Conservation (phyloP, 768 basidiomycete species). For the Rhodotorula toruloides region DNA sequence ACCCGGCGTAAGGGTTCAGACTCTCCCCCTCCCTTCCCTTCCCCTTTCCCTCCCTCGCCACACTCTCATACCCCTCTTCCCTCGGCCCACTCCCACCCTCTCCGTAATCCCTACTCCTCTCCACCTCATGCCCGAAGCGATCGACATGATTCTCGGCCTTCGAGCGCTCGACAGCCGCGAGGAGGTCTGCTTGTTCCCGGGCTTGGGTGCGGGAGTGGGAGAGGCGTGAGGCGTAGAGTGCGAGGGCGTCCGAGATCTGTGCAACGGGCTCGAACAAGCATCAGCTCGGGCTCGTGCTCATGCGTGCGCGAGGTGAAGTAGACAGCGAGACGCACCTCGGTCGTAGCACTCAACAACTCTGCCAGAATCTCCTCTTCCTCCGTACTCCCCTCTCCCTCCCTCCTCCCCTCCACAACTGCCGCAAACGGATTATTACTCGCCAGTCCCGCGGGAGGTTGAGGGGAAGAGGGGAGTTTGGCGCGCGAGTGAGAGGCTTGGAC, state of each 20-base stretch:
- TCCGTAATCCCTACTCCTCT: background rate
- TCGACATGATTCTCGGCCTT: constrained; percentile 1
- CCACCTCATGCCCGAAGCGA: background rate
- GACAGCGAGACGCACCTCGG: constrained; percentile 11
- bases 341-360: constrained; percentile 11
- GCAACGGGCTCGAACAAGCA: background rate
- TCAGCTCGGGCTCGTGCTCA: too few relatives aligned
- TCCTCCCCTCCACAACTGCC: background rate
- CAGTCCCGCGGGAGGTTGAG: constrained; percentile 1
- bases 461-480: too few relatives aligned
- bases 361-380: constrained; percentile 28
- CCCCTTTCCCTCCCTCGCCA: background rate
- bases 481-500: constrained; percentile 34
- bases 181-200: constrained; percentile 17
- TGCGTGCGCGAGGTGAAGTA: background rate
- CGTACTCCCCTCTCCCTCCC: background rate
- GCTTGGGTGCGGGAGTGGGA: background rate
- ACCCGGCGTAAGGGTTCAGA: constrained; percentile 13
- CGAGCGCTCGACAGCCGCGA: constrained; percentile 4
- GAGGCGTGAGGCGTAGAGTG: constrained; percentile 1
- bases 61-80: too few relatives aligned
- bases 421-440: constrained; percentile 34
- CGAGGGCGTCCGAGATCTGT: constrained; percentile 31
- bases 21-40: constrained; percentile 7
- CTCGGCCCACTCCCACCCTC: constrained; percentile 15